Base-by-base conservation (phyloP, 2,329 filamentous ascomycete species). In the Aspergillus neoniger region DNA sequence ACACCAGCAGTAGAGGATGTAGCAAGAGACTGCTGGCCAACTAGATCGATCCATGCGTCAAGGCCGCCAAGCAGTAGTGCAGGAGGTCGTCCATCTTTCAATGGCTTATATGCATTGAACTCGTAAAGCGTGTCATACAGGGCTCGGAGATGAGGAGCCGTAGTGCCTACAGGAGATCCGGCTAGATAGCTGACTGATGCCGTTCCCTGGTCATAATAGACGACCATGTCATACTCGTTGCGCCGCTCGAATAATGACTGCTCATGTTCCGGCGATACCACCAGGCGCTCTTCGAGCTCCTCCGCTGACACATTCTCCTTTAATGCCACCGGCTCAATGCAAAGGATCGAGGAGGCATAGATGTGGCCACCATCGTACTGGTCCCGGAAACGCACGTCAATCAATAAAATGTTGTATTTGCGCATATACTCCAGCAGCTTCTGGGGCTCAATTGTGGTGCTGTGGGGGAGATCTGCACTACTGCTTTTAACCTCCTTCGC, bases 291-390 rank as follows among this genome's bases (percentile, higher is more conserved):
- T 59, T 84, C 80, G 4, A 89, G 77, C 64, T 88, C 81, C 63
- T 88, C 86, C 1, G 85, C 86, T 15, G 86, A 89, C 67, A 86
- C 82, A 32, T 86, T 88, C 48, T 88, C 85, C 57, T 91, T 86
- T 51, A 92, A 75, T 9, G 89, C 85, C 48, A 96, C 85, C 23
- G 93, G 92, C 70, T 99, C 95, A 62, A 99, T 86, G 74, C 95
- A 99, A 48, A 99, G 91, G 41, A 92, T 91, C 5, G 86, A 88
- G 58, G 88, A 88, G 5, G 90, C 88, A 80, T 90, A 90, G 64
- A 99, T 92, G 72, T 99, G 95, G 0, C 95, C 95, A 51, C 89
- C 84, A 67, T 98, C 92, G 71, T 91, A 99, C 8, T 90, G 86
- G 56, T 90, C 86, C 25, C 95, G 88, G 58, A 85, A 81, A 41